Base-by-base conservation (phyloP, 2,329 filamentous ascomycete species). In the Leptographium procerum region DNA sequence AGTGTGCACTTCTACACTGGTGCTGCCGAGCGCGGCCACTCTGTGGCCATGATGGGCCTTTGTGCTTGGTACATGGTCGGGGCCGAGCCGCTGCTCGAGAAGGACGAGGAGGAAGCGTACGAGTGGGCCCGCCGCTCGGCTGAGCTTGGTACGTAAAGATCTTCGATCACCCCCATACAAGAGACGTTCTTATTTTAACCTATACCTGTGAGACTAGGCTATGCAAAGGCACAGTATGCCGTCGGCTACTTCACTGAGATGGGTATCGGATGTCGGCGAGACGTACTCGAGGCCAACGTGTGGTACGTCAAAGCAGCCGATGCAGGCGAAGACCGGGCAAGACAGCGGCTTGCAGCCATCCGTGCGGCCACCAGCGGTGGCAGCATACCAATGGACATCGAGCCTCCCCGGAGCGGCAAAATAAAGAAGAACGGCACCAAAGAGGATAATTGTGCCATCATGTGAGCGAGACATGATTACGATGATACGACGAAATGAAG, bases 11-110 rank as follows among this genome's bases (percentile, higher is more conserved):
- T 96, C 69, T 99, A 99, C 74, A 99, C 92, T 1, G 87, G 86
- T 29, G 92, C 94, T 14, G 94, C 94, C 2, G 88, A 95, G 67
- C 79, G 81, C 52, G 90, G 89, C 1, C 88, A 96, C 67, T 79
- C 91, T 0, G 81, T 85, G 53, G 92, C 91, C 53, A 97, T 97
- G 91, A 96, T 99, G 91, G 92, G 92, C 5, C 78, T 99, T 10
- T 99, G 94, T 72, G 94, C 94, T 13, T 99, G 94, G 94, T 99
- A 97, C 71, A 88, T 97, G 80, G 88, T 97, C 47, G 94, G 94
- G 13, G 94, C 94, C 1, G 88, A 91, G 64, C 91, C 91, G 0
- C 84, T 97, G 16, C 75, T 99, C 26, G 91, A 96, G 61, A 96
- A 94, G 72, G 92, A 99, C 66, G 92, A 97, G 70, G 87, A 87